phyloP scores from a whole-genome alignment of 805 yeast genomes.

The Saccharomycopsis synnaedendra region DNA sequence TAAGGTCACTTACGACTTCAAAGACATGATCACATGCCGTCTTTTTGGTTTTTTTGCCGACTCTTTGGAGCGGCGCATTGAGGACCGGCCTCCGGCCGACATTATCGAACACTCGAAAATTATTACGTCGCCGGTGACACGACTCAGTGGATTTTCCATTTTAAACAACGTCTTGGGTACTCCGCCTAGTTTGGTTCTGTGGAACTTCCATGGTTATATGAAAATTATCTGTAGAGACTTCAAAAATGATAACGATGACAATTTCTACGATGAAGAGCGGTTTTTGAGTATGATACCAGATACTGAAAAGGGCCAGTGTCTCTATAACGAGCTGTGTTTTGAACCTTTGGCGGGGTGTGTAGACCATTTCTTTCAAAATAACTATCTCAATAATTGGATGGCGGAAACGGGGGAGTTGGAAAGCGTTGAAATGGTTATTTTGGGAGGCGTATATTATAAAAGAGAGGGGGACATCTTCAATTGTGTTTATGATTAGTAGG shows the following conservation, averaged over 20 bases:
- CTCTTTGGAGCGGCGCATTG: constrained; percentile 22
- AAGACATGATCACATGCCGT: constrained; percentile 50
- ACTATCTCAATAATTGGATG: constrained; percentile 27
- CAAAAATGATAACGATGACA: constrained; percentile 13
- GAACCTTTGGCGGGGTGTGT: constrained; percentile 29
- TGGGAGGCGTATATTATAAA: constrained; percentile 33
- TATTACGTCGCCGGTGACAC: background rate
- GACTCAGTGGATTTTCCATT: background rate
- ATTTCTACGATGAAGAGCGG: constrained; percentile 12
- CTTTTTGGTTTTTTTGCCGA: constrained; percentile 43
- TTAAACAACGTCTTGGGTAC: background rate
- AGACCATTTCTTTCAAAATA: constrained; percentile 33
- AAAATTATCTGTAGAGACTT: constrained; percentile 14
- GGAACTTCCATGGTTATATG: constrained; percentile 39
- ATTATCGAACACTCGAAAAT: background rate
- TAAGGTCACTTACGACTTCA: constrained; percentile 31
- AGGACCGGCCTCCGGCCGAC: too few relatives aligned
- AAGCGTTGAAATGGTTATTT: constrained; percentile 21
- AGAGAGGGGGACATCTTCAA: constrained; percentile 6
- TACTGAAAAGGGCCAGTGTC: constrained; percentile 21
- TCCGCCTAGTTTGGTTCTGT: constrained; percentile 17
- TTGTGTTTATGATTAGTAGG: constrained; percentile 3
- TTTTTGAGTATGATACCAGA: constrained; percentile 3
- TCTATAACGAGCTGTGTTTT: constrained; percentile 33
- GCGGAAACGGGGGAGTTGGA: constrained; percentile 23